Evolutionary conservation across 331 rosid species (phyloP), one percentile per base, ranked within the genome.

Genomic region (Erythrophleum ivorense): DNA sequence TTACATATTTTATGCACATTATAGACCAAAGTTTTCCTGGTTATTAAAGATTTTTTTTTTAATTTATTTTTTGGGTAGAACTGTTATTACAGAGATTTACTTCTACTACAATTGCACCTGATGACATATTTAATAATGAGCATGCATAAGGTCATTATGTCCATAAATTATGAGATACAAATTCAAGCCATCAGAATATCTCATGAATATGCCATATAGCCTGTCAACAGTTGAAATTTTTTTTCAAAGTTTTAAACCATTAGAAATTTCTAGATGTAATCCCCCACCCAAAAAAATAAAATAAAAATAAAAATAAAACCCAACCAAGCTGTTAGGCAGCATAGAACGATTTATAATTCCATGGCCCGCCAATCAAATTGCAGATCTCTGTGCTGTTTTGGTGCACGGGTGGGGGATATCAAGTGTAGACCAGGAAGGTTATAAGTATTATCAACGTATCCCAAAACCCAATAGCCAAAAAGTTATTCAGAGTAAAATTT

Each of bases 71-170:
- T 59, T 11, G 24, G 24, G 16, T 24, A 62, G 40, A 11, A 62
- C 13, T 31, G 10, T 31, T 1, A 31, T 29, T 24, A 24, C 21
- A 69, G 14, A 73, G 59, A 62, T 75, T 64, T 49, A 55, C 78
- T 46, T 65, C 21, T 75, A 62, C 66, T 57, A 18, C 58, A 58
- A 36, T 65, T 24, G 14, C 21, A 38, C 71, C 46, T 36, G 48
- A 36, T 58, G 55, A 15, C 53, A 78, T 68, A 78, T 40, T 67
- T 67, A 73, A 57, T 50, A 78, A 81, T 52, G 78, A 65, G 43
- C 36, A 82, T 16, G 57, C 66, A 62, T 33, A 60, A n/a, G 54
- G 66, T 52, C 84, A 78, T 62, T 62, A 75, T 75, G 71, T 19
- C 41, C 60, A 85, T 71, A 81, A 67, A 72, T 65, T 71, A 65